Percentiles rank a stretch among this genome's conserved stretches.
phyloP scores from a whole-genome alignment of 192 early-diverging fungal species.

The Backusella westeae region DNA sequence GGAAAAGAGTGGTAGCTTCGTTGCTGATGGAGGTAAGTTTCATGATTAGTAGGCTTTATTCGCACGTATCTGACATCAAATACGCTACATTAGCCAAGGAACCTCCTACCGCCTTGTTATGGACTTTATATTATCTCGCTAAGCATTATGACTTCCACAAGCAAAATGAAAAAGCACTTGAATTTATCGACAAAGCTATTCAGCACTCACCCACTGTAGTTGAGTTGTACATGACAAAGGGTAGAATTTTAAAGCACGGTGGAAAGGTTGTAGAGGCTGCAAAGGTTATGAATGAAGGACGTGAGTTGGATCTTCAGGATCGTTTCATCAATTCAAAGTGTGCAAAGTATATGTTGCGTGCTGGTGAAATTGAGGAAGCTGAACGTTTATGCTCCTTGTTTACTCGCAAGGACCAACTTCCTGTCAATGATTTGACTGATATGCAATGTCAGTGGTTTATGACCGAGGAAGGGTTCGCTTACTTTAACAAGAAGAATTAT shows the following conservation, averaged over 20 bases:
- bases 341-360: constrained; percentile 90
- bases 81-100: constrained; percentile 30
- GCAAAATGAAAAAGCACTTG: constrained; percentile 68
- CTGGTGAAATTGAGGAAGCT: constrained; percentile 78
- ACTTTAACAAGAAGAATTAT: constrained; percentile 59
- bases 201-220: constrained; percentile 86
- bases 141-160: constrained; percentile 83
- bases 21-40: constrained; percentile 32
- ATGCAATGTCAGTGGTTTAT: constrained; percentile 95
- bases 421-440: constrained; percentile 78
- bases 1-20: constrained; percentile 44
- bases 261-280: constrained; percentile 73
- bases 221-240: constrained; percentile 91
- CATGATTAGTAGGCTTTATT: background rate
- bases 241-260: constrained; percentile 91
- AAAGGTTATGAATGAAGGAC: constrained; percentile 79
- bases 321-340: constrained; percentile 93
- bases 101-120: constrained; percentile 75
- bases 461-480: constrained; percentile 74
- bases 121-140: constrained; percentile 91
- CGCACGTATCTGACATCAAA: background rate
- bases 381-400: constrained; percentile 84
- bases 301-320: constrained; percentile 91
- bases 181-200: constrained; percentile 79
- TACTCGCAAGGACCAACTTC: constrained; percentile 60